A percentile compares a stretch with the other conserved stretches of the same genome.
Conservation (phyloP, 495 filamentous ascomycete genomes). For the Xylaria intraflava region DNA sequence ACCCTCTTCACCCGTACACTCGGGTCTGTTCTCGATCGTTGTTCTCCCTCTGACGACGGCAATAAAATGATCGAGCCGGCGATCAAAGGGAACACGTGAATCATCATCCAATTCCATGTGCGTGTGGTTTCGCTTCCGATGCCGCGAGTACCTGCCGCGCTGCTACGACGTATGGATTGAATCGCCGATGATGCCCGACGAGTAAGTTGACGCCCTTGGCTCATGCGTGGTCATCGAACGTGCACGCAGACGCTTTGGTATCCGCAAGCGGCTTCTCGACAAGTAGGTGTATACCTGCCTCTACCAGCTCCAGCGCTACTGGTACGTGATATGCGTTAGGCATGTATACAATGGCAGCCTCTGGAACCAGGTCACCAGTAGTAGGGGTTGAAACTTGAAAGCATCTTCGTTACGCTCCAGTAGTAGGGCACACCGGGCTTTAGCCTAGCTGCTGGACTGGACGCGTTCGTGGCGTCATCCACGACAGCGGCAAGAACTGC, state of each 20-base stretch:
- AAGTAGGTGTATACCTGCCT: constrained; percentile 46
- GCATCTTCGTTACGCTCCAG: constrained; percentile 35
- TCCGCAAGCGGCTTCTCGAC: constrained; percentile 54
- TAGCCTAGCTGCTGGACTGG: not conserved
- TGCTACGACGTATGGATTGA: constrained; percentile 50
- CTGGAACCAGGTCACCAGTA: constrained; percentile 25
- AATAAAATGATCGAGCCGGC: constrained; percentile 52
- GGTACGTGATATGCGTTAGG: constrained; percentile 54
- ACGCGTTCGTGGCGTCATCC: constrained; percentile 22
- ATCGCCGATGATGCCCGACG: constrained; percentile 55
- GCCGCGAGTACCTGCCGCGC: constrained; percentile 38
- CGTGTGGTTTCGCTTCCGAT: not conserved
- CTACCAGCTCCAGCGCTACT: constrained; percentile 43
- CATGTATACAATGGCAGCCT: constrained; percentile 55
- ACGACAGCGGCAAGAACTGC: constrained; percentile 47
- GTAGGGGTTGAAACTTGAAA: constrained; percentile 31
- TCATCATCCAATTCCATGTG: constrained; percentile 32
- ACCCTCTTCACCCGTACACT: constrained; percentile 38
- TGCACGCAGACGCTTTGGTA: constrained; percentile 28
- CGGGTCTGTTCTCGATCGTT: constrained; percentile 24
- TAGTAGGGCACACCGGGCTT: constrained; percentile 27
- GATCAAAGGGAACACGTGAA: constrained; percentile 41
- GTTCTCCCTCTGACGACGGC: constrained; percentile 38
- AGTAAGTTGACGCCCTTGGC: constrained; percentile 38
- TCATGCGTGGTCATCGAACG: constrained; percentile 14